A percentile compares a stretch with the other conserved stretches of the same genome.
These are phyloP conservation scores for Solanum appendiculatum DNA, from an alignment of 257 asterid species.

Conservation along the genomic window DNA sequence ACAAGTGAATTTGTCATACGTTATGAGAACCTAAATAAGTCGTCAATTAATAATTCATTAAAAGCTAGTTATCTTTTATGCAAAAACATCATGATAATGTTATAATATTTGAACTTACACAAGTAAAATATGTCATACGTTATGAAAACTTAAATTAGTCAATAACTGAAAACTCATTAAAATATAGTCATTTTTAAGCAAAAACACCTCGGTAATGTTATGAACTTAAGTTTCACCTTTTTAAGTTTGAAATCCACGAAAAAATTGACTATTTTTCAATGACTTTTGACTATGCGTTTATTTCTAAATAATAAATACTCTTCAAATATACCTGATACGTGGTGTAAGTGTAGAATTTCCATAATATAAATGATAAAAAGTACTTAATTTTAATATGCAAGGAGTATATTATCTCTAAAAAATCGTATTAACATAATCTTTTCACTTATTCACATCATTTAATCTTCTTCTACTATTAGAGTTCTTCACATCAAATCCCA, in stretches of 20 bases:
- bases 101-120: no score
- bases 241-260: not conserved
- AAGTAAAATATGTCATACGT: not conserved
- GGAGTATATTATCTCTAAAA: not conserved
- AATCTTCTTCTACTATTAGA: not conserved
- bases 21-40: no score
- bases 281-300: not conserved
- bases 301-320: not conserved
- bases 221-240: not conserved
- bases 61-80: not conserved
- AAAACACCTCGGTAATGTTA: not conserved
- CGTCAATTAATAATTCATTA: no score
- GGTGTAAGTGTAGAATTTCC: not conserved
- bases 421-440: not conserved
- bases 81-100: no score
- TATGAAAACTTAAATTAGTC: not conserved
- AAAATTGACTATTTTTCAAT: not conserved
- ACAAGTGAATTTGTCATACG: not conserved
- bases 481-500: not conserved
- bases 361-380: not conserved
- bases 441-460: not conserved
- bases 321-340: not conserved
- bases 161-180: not conserved
- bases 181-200: not conserved
- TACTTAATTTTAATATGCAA: not conserved